Evolutionary conservation across 2,329 filamentous ascomycete species (phyloP), one percentile per base, ranked within the genome.

Genomic region (Verticillium zaregamsianum): DNA sequence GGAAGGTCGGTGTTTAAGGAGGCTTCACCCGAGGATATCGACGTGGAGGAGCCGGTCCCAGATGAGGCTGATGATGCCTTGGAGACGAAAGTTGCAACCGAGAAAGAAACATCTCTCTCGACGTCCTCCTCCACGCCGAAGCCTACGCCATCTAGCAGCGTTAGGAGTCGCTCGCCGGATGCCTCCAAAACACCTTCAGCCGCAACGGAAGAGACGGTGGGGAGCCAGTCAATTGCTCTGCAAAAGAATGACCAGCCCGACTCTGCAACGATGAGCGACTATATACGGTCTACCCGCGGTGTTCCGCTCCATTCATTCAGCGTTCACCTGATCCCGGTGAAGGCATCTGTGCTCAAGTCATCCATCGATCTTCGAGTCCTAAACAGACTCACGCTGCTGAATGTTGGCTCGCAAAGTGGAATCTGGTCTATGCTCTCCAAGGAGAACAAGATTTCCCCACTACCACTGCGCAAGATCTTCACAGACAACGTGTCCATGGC

Each of bases 401-500:
- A 87, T 64, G 86, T 89, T 20, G 87, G 87, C 1, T 77, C 82
- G 5, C 87, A 90, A 69, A 78, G 78, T 32, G 75, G 81, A 0
- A 82, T 90, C 64, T 90, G 87, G 87, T 75, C 77, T 2, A 72
- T 83, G 61, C 72, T 90, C 52, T 73, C 78, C 20, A 83, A 81
- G 65, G 79, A 86, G 66, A 86, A 88, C 69, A 78, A 78, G 58
- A 67, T 75, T 1, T 72, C 76, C 9, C 80, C 82, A 0, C 73
- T 89, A 49, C 77, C 81, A 0, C 71, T 90, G 52, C 77, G 79
- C 57, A 84, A 81, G 64, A 83, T 90, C 60, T 85, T 84, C 66
- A 89, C 86, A 0, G 87, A 90, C 68, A 83, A 89, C 64, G 86
- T 88, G 23, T 83, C 84, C 0, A 66, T 72, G 1, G 71, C 76